Percentiles rank a stretch among this genome's conserved stretches.
Evolutionary conservation across 805 yeast genomes (phyloP).

Genomic region (Jamesozyma piceae): DNA sequence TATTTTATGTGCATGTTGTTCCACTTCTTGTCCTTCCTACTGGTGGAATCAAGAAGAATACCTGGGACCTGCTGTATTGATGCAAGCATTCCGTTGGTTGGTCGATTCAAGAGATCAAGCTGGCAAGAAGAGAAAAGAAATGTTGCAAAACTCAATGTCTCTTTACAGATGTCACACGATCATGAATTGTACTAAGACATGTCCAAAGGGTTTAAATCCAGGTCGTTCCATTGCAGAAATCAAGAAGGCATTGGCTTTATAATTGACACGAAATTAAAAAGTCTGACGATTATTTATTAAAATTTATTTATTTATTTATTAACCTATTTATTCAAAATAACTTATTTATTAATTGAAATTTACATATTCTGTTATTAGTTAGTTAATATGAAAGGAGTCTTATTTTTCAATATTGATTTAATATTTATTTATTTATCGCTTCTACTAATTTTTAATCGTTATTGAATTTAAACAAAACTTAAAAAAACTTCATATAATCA

Average conservation of each 20-base stretch:
- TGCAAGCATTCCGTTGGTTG: constrained; percentile 99
- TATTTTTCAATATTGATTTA: no score
- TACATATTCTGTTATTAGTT: no score
- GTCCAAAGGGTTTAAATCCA: constrained; percentile 98
- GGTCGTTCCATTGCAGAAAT: constrained; percentile 96
- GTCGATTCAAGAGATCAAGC: constrained; percentile 96
- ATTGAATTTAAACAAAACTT: background rate
- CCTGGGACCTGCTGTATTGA: constrained; percentile 95
- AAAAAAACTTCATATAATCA: no score
- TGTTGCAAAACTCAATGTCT: constrained; percentile 94
- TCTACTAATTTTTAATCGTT: background rate
- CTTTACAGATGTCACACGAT: constrained; percentile 98
- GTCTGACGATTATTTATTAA: constrained; percentile 6
- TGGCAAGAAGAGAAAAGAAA: constrained; percentile 64
- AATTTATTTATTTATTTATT: constrained; percentile 9
- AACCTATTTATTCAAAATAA: constrained; percentile 1
- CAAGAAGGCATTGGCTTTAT: constrained; percentile 80
- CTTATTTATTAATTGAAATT: constrained; percentile 1
- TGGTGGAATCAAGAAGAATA: constrained; percentile 99
- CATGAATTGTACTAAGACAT: constrained; percentile 96
- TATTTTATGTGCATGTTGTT: constrained; percentile 96
- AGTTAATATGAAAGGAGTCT: background rate
- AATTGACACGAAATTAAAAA: background rate
- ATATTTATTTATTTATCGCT: background rate
- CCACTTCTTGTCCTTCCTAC: constrained; percentile 97